Percentiles rank a stretch among this genome's conserved stretches.
Evolutionary conservation across 805 yeast species (phyloP).

Genomic region (Candida anglica): DNA sequence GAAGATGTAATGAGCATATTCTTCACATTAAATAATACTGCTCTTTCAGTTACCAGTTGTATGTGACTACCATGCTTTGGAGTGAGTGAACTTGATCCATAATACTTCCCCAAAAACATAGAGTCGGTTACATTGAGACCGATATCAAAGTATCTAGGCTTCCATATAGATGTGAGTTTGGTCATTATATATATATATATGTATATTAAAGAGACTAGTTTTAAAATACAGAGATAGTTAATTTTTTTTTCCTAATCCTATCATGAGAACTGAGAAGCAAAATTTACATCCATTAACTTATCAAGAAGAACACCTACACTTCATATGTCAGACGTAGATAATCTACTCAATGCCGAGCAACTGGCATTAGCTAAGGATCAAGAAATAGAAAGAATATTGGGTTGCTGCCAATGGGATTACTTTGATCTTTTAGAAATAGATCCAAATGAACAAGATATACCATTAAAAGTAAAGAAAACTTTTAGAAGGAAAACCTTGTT

Average conservation of each 20-base stretch:
- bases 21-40: slow-evolving; percentile 59
- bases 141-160: slow-evolving; percentile 41
- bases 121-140: slow-evolving; percentile 81
- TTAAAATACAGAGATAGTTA: too few relatives aligned
- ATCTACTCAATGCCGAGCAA: slow-evolving; percentile 19
- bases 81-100: slow-evolving; percentile 50
- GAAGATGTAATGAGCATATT: slow-evolving; percentile 83
- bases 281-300: background rate
- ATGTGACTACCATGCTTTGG: slow-evolving; percentile 67
- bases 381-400: slow-evolving; percentile 55
- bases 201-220: too few relatives aligned
- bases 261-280: too few relatives aligned
- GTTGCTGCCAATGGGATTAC: slow-evolving; percentile 46
- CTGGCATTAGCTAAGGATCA: slow-evolving; percentile 34
- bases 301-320: background rate
- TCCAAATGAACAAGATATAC: slow-evolving; percentile 40
- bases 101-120: slow-evolving; percentile 81
- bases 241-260: too few relatives aligned
- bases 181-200: too few relatives aligned
- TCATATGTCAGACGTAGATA: slow-evolving; percentile 13
- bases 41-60: slow-evolving; percentile 59
- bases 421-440: slow-evolving; percentile 48
- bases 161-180: too few relatives aligned
- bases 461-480: slow-evolving; percentile 36
- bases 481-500: slow-evolving; percentile 58